Base-by-base conservation (phyloP, 2,329 filamentous ascomycete genomes). In the Colletotrichum tofieldiae region DNA sequence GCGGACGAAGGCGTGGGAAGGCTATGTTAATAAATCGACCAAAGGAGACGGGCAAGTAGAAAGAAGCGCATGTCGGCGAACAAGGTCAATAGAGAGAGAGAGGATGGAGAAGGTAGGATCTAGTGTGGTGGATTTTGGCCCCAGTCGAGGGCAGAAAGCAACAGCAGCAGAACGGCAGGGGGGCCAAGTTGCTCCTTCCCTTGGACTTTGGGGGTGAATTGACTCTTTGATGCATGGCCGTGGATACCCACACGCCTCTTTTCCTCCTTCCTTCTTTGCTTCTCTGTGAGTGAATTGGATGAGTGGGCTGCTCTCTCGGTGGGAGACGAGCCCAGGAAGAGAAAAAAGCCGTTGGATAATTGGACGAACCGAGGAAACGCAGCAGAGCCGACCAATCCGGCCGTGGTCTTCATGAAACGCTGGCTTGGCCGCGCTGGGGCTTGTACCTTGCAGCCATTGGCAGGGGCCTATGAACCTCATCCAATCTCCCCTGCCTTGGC, bases 401-500 rank as follows among this genome's bases (percentile, higher is more conserved):
- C 37, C 45, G 20, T 72, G 23, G 29, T 69, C 35, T 55, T 49
- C 32, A 54, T 72, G 70, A 72, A 72, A 72, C 70, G 49, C 58
- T 61, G 69, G 69, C 65, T 69, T 55, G 65, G 69, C 59, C 52
- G n/a, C 18, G 20, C 29, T 54, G 32, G 32, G 58, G 65, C 54
- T 32, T 59, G 66, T 72, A 72, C 65, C 70, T 60, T 72, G 70
- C 70, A 72, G 65, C 47, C 12, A 67, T 52, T 18, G 58, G 43
- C 65, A 72, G 51, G 69, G 69, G 52, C 29, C 41, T 35, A 14
- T 51, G 7, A 51, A 52, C 32, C 62, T 45, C 37, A 71, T 45
- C 23, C 58, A 60, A 66, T 71, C 51, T 55, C 45, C 18, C 67
- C 35, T 20, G 14, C 32, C 35, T 39, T 56, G 52, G 32, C 52